These are phyloP conservation scores for Alternaria rosae DNA, from an alignment of 2,329 filamentous ascomycete genomes.

Conservation along the genomic window DNA sequence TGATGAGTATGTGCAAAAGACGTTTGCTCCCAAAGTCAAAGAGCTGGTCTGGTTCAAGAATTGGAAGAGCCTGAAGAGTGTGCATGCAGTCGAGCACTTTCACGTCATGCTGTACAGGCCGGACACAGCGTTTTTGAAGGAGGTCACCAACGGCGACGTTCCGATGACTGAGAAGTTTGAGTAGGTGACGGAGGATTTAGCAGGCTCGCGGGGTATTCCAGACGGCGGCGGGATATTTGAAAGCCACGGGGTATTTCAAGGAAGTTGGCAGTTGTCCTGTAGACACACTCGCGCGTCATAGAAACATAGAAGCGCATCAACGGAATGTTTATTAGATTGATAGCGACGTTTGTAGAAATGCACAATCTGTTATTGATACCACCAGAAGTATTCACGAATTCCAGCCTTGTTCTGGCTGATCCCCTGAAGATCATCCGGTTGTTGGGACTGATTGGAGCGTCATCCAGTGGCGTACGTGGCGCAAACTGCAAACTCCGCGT, in stretches of 20 bases:
- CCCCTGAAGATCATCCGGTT: slow-evolving; percentile 19
- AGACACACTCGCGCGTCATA: background rate
- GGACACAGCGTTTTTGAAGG: slow-evolving; percentile 70
- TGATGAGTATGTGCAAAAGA: slow-evolving; percentile 71
- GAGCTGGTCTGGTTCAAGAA: slow-evolving; percentile 85
- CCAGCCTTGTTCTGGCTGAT: slow-evolving; percentile 3
- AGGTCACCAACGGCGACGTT: slow-evolving; percentile 77
- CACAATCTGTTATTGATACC: background rate
- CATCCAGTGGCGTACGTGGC: slow-evolving; percentile 10
- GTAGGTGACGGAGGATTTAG: background rate
- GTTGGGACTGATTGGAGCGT: slow-evolving; percentile 9
- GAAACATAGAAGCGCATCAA: slow-evolving; percentile 24
- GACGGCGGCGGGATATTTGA: background rate
- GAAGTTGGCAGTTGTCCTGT: background rate
- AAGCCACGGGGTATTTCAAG: background rate
- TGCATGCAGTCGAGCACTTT: slow-evolving; percentile 90
- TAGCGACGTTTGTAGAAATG: background rate
- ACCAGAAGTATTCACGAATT: background rate
- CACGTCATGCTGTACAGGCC: slow-evolving; percentile 90
- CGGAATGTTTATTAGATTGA: background rate
- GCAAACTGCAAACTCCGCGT: background rate
- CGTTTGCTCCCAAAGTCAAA: slow-evolving; percentile 66
- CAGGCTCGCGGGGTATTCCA: background rate
- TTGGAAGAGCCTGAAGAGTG: slow-evolving; percentile 83
- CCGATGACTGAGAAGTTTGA: slow-evolving; percentile 58